Percentiles rank a stretch among this genome's conserved stretches.
Evolutionary conservation across 805 yeast species (phyloP).

Genomic region (Metschnikowia proteae): DNA sequence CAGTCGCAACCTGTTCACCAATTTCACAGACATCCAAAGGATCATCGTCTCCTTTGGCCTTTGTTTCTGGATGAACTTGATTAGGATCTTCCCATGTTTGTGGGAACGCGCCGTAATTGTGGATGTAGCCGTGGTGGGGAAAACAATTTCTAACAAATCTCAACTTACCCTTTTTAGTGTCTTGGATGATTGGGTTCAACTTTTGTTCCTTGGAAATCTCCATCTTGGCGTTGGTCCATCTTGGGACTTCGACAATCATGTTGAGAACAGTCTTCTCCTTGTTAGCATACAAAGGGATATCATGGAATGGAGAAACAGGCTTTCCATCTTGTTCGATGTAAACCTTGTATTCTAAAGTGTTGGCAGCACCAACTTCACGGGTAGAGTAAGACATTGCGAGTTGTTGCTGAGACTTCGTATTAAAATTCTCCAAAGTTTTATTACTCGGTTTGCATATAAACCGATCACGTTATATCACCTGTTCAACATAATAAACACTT

Average conservation of each 20-base stretch:
- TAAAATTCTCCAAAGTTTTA: slow-evolving; percentile 11
- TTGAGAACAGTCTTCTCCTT: slow-evolving; percentile 48
- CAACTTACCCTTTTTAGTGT: slow-evolving; percentile 67
- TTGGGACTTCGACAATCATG: slow-evolving; percentile 46
- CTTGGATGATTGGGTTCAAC: slow-evolving; percentile 80
- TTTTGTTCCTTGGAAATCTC: slow-evolving; percentile 58
- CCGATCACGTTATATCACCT: slow-evolving; percentile 16
- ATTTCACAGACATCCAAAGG: slow-evolving; percentile 49
- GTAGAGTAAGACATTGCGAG: slow-evolving; percentile 67
- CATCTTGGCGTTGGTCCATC: slow-evolving; percentile 82
- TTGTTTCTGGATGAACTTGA: slow-evolving; percentile 40
- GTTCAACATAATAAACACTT: slow-evolving; percentile 8
- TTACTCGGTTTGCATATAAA: slow-evolving; percentile 14
- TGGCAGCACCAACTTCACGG: slow-evolving; percentile 93
- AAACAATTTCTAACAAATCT: slow-evolving; percentile 75
- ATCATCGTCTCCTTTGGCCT: slow-evolving; percentile 47
- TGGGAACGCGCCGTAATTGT: slow-evolving; percentile 84
- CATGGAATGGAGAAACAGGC: slow-evolving; percentile 92
- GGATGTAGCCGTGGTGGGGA: slow-evolving; percentile 82
- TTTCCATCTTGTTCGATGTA: slow-evolving; percentile 90
- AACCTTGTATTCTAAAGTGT: slow-evolving; percentile 91
- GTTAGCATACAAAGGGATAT: slow-evolving; percentile 76
- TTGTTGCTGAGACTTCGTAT: neutral
- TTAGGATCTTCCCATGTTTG: slow-evolving; percentile 99
- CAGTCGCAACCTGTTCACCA: slow-evolving; percentile 43